Percentiles rank a stretch among this genome's conserved stretches.
phyloP scores from a whole-genome alignment of 768 basidiomycete genomes.

The Trametes meyenii region DNA sequence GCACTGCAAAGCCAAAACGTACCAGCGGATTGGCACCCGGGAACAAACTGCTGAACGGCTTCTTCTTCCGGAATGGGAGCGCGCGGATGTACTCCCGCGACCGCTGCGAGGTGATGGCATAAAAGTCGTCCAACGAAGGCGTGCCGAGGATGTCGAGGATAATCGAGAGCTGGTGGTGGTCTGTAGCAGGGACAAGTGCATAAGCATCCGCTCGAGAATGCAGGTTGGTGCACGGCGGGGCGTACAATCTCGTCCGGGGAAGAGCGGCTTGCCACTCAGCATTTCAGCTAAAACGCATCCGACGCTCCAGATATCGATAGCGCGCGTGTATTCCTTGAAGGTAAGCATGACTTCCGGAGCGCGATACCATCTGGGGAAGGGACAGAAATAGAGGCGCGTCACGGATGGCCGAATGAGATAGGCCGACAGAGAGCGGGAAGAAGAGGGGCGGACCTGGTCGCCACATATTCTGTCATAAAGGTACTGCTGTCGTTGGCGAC shows the following conservation, averaged over 20 bases:
- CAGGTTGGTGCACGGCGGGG: slow-evolving; percentile 16
- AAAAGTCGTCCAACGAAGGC: slow-evolving; percentile 90
- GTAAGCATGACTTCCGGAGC: slow-evolving; percentile 99
- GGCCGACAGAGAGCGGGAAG: slow-evolving; percentile 16
- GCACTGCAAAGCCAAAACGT: slow-evolving; percentile 27
- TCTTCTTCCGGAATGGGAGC: slow-evolving; percentile 83
- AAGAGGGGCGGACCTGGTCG: slow-evolving; percentile 64
- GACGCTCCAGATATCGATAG: slow-evolving; percentile 87
- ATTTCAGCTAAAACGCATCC: slow-evolving; percentile 91
- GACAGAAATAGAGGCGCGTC: slow-evolving; percentile 10
- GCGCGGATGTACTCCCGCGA: slow-evolving; percentile 89
- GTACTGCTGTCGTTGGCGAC: slow-evolving; percentile 76
- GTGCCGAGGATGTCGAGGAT: slow-evolving; percentile 96
- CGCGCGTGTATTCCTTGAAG: slow-evolving; percentile 92
- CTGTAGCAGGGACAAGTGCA: slow-evolving; percentile 32
- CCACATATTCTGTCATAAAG: slow-evolving; percentile 94
- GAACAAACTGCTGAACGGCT: slow-evolving; percentile 68
- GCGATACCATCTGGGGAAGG: slow-evolving; percentile 78
- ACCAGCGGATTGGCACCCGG: slow-evolving; percentile 74
- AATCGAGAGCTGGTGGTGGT: slow-evolving; percentile 91
- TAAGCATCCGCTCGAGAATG: not conserved
- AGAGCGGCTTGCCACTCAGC: slow-evolving; percentile 88
- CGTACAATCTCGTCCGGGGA: slow-evolving; percentile 93
- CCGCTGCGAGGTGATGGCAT: slow-evolving; percentile 81
- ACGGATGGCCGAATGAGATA: not conserved